phyloP scores from a whole-genome alignment of 768 basidiomycete species.

The Aureoboletus auriporus region DNA sequence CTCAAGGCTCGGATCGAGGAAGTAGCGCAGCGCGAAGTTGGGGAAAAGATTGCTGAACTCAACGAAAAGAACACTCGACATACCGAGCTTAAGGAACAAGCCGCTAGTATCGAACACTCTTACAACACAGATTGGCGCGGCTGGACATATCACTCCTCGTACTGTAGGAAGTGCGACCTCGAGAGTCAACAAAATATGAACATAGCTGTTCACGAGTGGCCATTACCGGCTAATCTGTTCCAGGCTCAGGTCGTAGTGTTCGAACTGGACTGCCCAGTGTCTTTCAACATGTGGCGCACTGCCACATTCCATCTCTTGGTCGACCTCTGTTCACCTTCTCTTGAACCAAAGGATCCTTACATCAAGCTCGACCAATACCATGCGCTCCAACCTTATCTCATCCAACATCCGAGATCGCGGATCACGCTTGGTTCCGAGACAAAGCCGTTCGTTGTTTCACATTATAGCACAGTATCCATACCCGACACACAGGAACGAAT shows the following conservation, averaged over 20 bases:
- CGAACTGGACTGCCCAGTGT: slow-evolving; percentile 29
- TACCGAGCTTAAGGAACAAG: slow-evolving; percentile 4
- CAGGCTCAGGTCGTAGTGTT: slow-evolving; percentile 34
- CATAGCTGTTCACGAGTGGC: slow-evolving; percentile 45
- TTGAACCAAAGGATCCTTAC: background rate
- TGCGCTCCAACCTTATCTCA: slow-evolving; percentile 8
- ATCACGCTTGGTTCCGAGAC: slow-evolving; percentile 21
- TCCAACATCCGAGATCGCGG: slow-evolving; percentile 13
- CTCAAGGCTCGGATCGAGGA: slow-evolving; percentile 30
- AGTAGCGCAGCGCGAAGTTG: slow-evolving; percentile 15
- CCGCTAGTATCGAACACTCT: background rate
- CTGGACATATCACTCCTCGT: background rate
- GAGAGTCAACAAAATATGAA: slow-evolving; percentile 14
- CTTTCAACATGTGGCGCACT: slow-evolving; percentile 35
- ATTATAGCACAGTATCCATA: slow-evolving; percentile 13
- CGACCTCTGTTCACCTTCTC: slow-evolving; percentile 28
- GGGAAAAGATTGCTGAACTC: slow-evolving; percentile 31
- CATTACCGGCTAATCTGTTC: slow-evolving; percentile 30
- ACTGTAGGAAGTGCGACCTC: slow-evolving; percentile 29
- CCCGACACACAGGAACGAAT: slow-evolving; percentile 11
- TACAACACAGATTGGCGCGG: background rate
- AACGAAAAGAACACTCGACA: slow-evolving; percentile 15
- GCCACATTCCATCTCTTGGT: slow-evolving; percentile 36
- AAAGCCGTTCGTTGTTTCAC: slow-evolving; percentile 14
- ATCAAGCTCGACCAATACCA: slow-evolving; percentile 10